Conservation (phyloP, 2,329 filamentous ascomycete species). For the Colletotrichum karsti region DNA sequence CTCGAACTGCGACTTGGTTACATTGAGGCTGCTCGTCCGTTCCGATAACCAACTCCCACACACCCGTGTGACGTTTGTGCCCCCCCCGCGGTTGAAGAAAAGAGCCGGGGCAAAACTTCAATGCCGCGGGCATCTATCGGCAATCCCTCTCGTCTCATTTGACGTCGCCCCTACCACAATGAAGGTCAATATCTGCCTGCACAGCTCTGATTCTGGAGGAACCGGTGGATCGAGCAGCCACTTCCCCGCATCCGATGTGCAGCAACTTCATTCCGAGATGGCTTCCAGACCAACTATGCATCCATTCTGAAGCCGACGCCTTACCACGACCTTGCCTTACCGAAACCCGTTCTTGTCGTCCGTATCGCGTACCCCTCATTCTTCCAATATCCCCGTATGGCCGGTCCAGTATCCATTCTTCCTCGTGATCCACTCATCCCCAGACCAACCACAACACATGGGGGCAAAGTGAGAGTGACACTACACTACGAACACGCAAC, state of each 20-base stretch:
- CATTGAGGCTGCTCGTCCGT: no score
- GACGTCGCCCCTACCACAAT: background rate
- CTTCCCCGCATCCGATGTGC: conserved; percentile 2
- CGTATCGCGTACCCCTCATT: background rate
- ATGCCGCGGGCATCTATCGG: background rate
- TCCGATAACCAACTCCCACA: no score
- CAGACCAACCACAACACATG: conserved; percentile 5
- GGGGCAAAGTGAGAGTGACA: background rate
- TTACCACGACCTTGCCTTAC: background rate
- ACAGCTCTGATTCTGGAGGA: background rate
- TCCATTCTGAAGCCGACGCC: background rate
- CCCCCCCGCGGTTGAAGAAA: background rate
- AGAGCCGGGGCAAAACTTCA: background rate
- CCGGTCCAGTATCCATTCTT: background rate
- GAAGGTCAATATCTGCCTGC: background rate
- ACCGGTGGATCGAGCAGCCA: background rate
- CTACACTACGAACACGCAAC: background rate
- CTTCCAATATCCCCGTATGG: background rate
- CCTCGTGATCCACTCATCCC: conserved; percentile 7
- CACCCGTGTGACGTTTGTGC: no score
- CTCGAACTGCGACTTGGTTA: no score
- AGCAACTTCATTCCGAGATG: background rate
- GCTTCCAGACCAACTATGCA: background rate
- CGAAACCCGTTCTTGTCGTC: background rate
- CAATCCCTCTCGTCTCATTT: background rate